Base-by-base conservation (phyloP, 2,329 filamentous ascomycete species). In the Penicillium corylophilum region DNA sequence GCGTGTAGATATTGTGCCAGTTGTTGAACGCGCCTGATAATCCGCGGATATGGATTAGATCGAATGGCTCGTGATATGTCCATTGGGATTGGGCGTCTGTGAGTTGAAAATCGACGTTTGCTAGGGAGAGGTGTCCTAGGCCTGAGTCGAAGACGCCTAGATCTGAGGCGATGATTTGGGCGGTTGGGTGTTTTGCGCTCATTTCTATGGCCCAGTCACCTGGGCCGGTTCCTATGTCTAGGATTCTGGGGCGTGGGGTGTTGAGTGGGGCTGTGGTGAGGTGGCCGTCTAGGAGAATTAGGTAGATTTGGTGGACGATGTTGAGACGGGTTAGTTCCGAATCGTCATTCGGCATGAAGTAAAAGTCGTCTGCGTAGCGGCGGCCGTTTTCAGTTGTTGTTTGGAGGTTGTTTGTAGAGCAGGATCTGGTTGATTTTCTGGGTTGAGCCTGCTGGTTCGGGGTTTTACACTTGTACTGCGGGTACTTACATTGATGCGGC, bases 321-420 rank as follows among this genome's bases (percentile, higher is more conserved):
- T 81, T 79, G 45, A 86, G 68, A 38, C 85, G 81, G 41, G 82
- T 82, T 66, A 86, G 83, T 63, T 88, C 85, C 41, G 77, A 71
- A 41, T 86, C 81, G 61, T 87, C 85, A 65, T 86, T 86, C 13
- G 85, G 85, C 78, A 87, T 84, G 65, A 77, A 83, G 62, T 86
- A 87, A 29, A 77, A 76, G 29, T 80, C 75, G 62, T 85, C 84
- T 64, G 84, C 85, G 57, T 85, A 80, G 23, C 71, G 78, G 20
- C 85, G 81, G 39, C 78, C 82, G 68, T 87, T 80, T 55, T 87
- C 83, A 54, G 80, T 73, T 48, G 82, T 74, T 56, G 81, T 80
- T 63, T 83, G 78, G 28, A 86, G 73, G 55, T 60, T 59, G 43
- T 65, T 55, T 38, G 66, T 63, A 24, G 65, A 63, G 51, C 66